Percentiles rank a stretch among this genome's conserved stretches.
phyloP scores from a whole-genome alignment of 2,329 filamentous ascomycete genomes.

The Dothidotthia symphoricarpi region DNA sequence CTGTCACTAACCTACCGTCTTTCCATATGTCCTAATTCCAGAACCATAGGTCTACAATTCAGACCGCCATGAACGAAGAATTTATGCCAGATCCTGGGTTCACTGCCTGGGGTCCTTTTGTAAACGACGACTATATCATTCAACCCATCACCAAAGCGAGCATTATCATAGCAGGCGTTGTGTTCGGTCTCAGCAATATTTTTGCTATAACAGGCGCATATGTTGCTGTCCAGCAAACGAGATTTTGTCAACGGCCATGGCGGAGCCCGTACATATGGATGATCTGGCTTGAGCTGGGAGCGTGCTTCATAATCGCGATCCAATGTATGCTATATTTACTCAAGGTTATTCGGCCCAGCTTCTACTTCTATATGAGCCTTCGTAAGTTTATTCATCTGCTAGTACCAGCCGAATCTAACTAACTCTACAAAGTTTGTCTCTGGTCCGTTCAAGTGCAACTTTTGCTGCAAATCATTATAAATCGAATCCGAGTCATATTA shows the following conservation, averaged over 20 bases:
- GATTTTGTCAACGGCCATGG: slow-evolving; percentile 16
- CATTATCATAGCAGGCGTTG: slow-evolving; percentile 18
- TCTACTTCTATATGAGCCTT: slow-evolving; percentile 33
- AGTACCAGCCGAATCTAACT: not conserved
- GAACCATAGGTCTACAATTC: too few species aligned
- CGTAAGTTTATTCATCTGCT: slow-evolving; percentile 10
- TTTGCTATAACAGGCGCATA: slow-evolving; percentile 31
- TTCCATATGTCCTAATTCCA: too few species aligned
- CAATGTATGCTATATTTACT: slow-evolving; percentile 37
- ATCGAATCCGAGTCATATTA: slow-evolving; percentile 29
- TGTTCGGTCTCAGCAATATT: slow-evolving; percentile 20
- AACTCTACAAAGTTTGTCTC: slow-evolving; percentile 13
- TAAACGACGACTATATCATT: slow-evolving; percentile 18
- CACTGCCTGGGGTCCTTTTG: slow-evolving; percentile 27
- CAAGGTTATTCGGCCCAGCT: slow-evolving; percentile 32
- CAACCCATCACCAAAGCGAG: slow-evolving; percentile 18
- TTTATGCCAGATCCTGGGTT: slow-evolving; percentile 18
- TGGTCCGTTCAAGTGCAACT: slow-evolving; percentile 33
- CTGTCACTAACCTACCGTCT: too few species aligned
- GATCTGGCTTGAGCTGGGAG: slow-evolving; percentile 49
- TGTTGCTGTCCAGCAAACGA: slow-evolving; percentile 28
- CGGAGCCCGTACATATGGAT: slow-evolving; percentile 47
- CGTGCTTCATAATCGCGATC: slow-evolving; percentile 44
- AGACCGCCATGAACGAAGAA: slow-evolving; percentile 12
- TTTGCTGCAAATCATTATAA: slow-evolving; percentile 33